Base-by-base conservation (phyloP, 2,329 filamentous ascomycete species). In the Dothiorella sarmentorum region DNA sequence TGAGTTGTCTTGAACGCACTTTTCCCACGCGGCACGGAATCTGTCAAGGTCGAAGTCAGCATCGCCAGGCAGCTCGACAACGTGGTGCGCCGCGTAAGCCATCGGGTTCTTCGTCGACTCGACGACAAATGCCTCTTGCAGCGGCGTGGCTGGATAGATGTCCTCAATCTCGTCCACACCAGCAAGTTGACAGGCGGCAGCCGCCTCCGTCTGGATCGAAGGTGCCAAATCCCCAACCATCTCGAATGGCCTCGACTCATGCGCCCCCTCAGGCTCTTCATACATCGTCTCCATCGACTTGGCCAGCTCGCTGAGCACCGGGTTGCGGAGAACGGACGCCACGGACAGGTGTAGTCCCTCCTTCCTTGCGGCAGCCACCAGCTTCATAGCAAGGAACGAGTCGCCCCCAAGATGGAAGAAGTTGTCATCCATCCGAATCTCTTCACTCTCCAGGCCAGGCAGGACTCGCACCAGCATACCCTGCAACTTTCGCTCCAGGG, bases 341-440 rank as follows among this genome's bases (percentile, higher is more conserved):
- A 86, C 83, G 1, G 77, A 81, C 24, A 86, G 64, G 11, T 74
- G 71, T 53, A 82, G 66, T 0, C 77, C 78, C 26, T 78, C 76
- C 2, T 74, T 71, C 20, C 82, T 74, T 2, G 81, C 77, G 56
- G 80, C 79, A 13, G 80, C 76, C 1, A 85, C 83, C 0, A 86
- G 71, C 66, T 81, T 83, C 82, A 86, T 87, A 2, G 82, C 82
- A 1, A 78, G 71, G 31, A 85, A 81, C 0, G 83, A 85, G 68
- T 85, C 82, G n/a, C 83, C 83, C 1, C 83, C 83, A 0, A 85
- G 75, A 3, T 78, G 76, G 75, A 85, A 85, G 70, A 86, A 85
- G 69, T 80, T 83, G 63, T 85, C 80, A 7, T 83, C 78, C 1
- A 79, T 69, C 1, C 79, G 75, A 15, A 85, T 81, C 3, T 79